Evolutionary conservation across 129 eudicot genomes (phyloP).

Genomic region (Pittosporum tobira): DNA sequence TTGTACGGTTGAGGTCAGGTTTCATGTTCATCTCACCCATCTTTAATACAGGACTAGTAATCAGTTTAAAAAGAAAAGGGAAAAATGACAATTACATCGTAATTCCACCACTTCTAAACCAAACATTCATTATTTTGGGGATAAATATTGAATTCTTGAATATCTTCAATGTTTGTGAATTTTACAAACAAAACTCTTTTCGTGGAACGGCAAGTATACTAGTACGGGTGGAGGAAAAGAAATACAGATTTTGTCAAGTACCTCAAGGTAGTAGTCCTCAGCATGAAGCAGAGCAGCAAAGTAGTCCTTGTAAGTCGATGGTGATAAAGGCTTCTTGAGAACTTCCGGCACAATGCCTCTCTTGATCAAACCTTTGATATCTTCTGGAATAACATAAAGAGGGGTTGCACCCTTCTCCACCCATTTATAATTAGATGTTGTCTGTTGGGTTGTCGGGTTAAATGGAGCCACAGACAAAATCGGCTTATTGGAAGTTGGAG

Average conservation of each 20-base stretch:
- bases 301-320: conserved; percentile 21
- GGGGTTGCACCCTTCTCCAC: conserved; percentile 21
- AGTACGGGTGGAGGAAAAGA: too few relatives aligned
- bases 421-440: conserved; percentile 6
- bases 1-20: too few relatives aligned
- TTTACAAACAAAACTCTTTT: too few relatives aligned
- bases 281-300: conserved; percentile 28
- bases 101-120: too few relatives aligned
- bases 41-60: too few relatives aligned
- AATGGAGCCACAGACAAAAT: conserved; percentile 9
- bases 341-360: conserved; percentile 22
- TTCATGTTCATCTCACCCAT: too few relatives aligned
- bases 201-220: too few relatives aligned
- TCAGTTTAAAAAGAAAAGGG: too few relatives aligned
- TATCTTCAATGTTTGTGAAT: too few relatives aligned
- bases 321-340: conserved; percentile 22
- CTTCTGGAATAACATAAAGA: conserved; percentile 19
- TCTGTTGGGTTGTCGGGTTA: background rate
- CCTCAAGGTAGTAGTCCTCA: conserved; percentile 28
- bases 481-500: conserved; percentile 10
- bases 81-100: too few relatives aligned
- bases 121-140: too few relatives aligned
- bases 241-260: background rate
- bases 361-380: conserved; percentile 17
- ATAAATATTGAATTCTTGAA: too few relatives aligned